Conservation (phyloP, 768 basidiomycete species). For the Suillus ampliporus region DNA sequence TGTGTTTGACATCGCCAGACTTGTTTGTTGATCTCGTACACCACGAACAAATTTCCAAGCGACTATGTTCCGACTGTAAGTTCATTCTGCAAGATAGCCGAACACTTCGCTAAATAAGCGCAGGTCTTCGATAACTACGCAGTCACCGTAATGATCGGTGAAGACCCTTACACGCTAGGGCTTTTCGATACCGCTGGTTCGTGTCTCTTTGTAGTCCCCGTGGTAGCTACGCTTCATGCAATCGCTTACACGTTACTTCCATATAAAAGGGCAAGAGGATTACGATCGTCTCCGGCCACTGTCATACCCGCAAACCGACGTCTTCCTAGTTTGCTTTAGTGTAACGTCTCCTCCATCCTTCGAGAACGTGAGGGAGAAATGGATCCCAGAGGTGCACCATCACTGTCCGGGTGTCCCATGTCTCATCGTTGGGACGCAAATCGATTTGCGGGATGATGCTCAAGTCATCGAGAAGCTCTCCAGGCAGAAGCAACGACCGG, state of each 20-base stretch:
- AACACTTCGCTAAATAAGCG: conserved; percentile 14
- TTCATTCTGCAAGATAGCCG: conserved; percentile 22
- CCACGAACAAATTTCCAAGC: conserved; percentile 97
- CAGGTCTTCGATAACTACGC: conserved; percentile 98
- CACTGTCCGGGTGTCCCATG: conserved; percentile 99
- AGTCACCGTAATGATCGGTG: conserved; percentile 99
- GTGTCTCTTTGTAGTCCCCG: conserved; percentile 36
- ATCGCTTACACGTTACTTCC: conserved; percentile 22
- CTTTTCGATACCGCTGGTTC: conserved; percentile 98
- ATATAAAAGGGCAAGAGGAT: conserved; percentile 89
- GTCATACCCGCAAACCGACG: conserved; percentile 99
- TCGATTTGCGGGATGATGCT: conserved; percentile 93
- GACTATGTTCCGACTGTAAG: conserved; percentile 98
- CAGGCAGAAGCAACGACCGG: conserved; percentile 95
- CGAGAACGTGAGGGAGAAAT: conserved; percentile 99
- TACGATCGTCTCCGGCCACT: conserved; percentile 98
- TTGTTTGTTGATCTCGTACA: conserved; percentile 96
- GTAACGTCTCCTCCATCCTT: conserved; percentile 98
- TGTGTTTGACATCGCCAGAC: conserved; percentile 55
- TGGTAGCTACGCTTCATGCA: conserved; percentile 12
- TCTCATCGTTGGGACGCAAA: conserved; percentile 98
- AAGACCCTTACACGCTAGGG: conserved; percentile 98
- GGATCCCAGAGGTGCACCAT: conserved; percentile 99
- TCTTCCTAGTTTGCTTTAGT: conserved; percentile 99
- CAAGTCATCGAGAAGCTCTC: conserved; percentile 94